Evolutionary conservation across 75 land plant genomes (phyloP).

Genomic region (Pinus tabuliformis): DNA sequence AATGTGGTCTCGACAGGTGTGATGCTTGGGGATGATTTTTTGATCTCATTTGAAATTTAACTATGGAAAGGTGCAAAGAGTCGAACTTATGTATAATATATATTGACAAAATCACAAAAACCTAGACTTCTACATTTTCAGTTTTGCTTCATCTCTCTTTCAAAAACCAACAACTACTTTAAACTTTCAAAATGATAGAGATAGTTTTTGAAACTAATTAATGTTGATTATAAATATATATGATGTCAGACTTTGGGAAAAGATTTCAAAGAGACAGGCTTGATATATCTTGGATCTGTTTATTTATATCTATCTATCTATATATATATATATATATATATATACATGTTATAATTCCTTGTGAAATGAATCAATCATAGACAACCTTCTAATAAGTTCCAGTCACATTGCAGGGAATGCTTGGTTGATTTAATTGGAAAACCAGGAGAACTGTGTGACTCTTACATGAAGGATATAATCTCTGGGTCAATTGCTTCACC

Average conservation of each 20-base stretch:
- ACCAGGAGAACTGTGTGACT: slow-evolving; percentile 66
- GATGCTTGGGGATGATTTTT: neutral
- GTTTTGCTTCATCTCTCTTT: too few relatives aligned
- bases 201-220: too few relatives aligned
- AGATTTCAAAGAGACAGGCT: too few relatives aligned
- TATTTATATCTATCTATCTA: too few relatives aligned
- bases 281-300: too few relatives aligned
- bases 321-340: too few relatives aligned
- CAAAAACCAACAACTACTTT: too few relatives aligned
- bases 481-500: slow-evolving; percentile 75
- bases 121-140: neutral
- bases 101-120: neutral
- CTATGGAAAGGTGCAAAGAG: neutral
- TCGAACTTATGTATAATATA: neutral
- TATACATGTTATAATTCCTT: neutral
- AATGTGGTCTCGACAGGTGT: slow-evolving; percentile 69
- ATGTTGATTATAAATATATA: too few relatives aligned
- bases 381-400: neutral
- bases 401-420: slow-evolving; percentile 60
- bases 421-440: slow-evolving; percentile 75
- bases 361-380: neutral
- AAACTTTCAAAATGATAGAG: too few relatives aligned
- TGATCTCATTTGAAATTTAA: too few relatives aligned
- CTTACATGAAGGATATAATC: slow-evolving; percentile 57
- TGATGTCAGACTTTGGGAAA: too few relatives aligned